These are phyloP conservation scores for Lasiosphaeria miniovina DNA, from an alignment of 495 filamentous ascomycete genomes.

Conservation along the genomic window DNA sequence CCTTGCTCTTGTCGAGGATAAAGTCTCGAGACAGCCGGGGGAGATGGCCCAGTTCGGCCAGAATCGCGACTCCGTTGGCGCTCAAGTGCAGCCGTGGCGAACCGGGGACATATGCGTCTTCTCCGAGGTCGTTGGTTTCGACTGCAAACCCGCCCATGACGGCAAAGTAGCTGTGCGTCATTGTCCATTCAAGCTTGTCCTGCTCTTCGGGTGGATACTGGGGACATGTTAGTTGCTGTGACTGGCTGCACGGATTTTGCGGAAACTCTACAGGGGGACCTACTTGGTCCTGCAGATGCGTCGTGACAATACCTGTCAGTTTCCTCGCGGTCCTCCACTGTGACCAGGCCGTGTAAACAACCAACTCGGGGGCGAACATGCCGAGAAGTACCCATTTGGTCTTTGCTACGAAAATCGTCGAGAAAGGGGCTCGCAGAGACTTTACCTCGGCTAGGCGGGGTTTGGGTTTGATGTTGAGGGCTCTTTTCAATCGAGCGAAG, in stretches of 20 bases:
- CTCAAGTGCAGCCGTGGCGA: not conserved
- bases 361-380: constrained; percentile 15
- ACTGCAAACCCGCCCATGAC: constrained; percentile 13
- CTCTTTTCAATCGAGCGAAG: no score
- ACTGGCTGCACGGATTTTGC: no score
- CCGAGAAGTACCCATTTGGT: constrained; percentile 10
- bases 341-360: constrained; percentile 11
- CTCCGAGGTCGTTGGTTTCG: not conserved
- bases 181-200: constrained; percentile 1
- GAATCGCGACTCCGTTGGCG: not conserved
- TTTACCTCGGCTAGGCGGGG: no score
- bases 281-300: not conserved
- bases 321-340: not conserved
- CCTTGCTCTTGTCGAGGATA: constrained; percentile 19
- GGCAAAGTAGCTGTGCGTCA: constrained; percentile 11
- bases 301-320: not conserved
- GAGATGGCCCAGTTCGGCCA: not conserved
- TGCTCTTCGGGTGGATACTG: not conserved
- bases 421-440: no score
- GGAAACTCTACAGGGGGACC: no score
- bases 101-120: not conserved
- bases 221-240: no score
- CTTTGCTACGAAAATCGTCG: not conserved
- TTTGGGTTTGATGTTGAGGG: no score
- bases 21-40: constrained; percentile 2